These are phyloP conservation scores for Delonix regia DNA, from an alignment of 306 rosid genomes.

Conservation along the genomic window DNA sequence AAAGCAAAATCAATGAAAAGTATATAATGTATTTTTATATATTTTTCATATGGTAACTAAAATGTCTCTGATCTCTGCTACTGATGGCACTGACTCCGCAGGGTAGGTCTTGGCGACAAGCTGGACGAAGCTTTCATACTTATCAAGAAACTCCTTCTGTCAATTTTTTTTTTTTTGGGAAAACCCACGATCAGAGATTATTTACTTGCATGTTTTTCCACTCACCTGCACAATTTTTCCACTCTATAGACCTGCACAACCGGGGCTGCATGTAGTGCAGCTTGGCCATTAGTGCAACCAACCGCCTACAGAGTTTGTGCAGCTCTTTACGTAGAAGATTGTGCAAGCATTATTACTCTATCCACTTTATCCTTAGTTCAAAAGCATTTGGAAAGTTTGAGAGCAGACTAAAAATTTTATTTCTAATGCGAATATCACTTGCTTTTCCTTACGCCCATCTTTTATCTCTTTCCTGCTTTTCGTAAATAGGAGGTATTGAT, in stretches of 20 bases:
- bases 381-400: not conserved
- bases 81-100: constrained; percentile 62
- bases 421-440: not conserved
- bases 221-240: not conserved
- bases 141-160: constrained; percentile 95
- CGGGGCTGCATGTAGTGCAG: not conserved
- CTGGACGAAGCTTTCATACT: constrained; percentile 84
- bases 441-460: not conserved
- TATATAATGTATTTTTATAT: not conserved
- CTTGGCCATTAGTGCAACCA: not conserved
- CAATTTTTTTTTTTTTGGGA: constrained; percentile 25
- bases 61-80: constrained; percentile 69
- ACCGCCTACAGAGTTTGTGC: not conserved
- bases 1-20: not conserved
- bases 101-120: constrained; percentile 89
- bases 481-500: not conserved
- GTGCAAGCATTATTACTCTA: not conserved
- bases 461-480: not conserved
- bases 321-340: not conserved
- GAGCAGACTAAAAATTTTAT: not conserved
- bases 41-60: constrained; percentile 65
- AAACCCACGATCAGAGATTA: constrained; percentile 34
- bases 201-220: not conserved
- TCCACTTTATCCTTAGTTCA: not conserved
- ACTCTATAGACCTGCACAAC: not conserved